These are phyloP conservation scores for Euphorbia tirucalli DNA, from an alignment of 345 rosid genomes.

Conservation along the genomic window DNA sequence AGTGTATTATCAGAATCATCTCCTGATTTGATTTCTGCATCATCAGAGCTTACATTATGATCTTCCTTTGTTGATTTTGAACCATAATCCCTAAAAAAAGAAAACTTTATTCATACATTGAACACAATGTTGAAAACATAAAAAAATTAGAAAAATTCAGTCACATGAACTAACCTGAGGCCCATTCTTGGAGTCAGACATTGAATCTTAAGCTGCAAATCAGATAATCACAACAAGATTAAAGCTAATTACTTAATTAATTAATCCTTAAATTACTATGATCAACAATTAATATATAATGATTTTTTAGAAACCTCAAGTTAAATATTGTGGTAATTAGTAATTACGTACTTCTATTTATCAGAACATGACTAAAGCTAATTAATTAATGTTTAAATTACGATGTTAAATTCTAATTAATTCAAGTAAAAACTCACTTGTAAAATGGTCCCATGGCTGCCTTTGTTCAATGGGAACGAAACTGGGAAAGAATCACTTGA, in stretches of 20 bases:
- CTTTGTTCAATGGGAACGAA: conserved; percentile 53
- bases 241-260: neutral
- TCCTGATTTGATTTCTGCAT: conserved; percentile 35
- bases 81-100: conserved; percentile 37
- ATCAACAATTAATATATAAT: too few relatives aligned
- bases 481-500: conserved; percentile 31
- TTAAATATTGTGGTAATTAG: too few relatives aligned
- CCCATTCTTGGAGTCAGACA: conserved; percentile 46
- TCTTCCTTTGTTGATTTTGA: conserved; percentile 23
- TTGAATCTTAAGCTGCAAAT: conserved; percentile 48
- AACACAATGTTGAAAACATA: neutral
- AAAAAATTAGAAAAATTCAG: neutral
- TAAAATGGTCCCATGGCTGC: conserved; percentile 46
- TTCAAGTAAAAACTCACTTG: conserved; percentile 37
- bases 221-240: neutral
- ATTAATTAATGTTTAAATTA: too few relatives aligned
- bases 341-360: too few relatives aligned
- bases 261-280: too few relatives aligned
- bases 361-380: too few relatives aligned
- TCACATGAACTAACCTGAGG: conserved; percentile 30
- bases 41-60: conserved; percentile 18
- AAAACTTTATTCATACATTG: neutral
- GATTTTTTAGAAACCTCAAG: too few relatives aligned
- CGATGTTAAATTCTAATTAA: too few relatives aligned
- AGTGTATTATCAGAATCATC: conserved; percentile 22